A percentile compares a stretch with the other conserved stretches of the same genome.
These are phyloP conservation scores for Pyricularia sp. DNA, from an alignment of 2,329 filamentous ascomycete genomes.

Conservation along the genomic window DNA sequence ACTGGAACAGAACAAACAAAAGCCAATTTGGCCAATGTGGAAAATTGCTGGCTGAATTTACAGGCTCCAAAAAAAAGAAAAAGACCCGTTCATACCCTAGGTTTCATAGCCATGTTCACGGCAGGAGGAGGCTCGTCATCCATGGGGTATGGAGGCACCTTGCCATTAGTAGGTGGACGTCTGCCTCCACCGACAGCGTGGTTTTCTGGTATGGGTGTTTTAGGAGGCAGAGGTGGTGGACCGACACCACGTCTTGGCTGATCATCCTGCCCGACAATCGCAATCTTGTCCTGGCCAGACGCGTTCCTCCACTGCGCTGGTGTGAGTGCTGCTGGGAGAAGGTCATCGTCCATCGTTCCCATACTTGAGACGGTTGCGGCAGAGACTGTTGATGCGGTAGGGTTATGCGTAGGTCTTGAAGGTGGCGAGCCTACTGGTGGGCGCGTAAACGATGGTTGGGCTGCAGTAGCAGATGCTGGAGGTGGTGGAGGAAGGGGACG, in stretches of 20 bases:
- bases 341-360: constrained; percentile 23
- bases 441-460: constrained; percentile 19
- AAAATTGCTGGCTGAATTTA: not conserved
- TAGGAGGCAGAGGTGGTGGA: constrained; percentile 67
- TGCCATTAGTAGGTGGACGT: constrained; percentile 14
- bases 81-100: constrained; percentile 21
- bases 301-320: constrained; percentile 48
- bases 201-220: constrained; percentile 57
- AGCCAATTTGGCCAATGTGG: not conserved
- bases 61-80: not conserved
- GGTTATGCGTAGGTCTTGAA: constrained; percentile 14
- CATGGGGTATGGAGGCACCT: constrained; percentile 64
- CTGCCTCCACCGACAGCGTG: constrained; percentile 24
- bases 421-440: constrained; percentile 18
- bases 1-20: not conserved
- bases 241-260: constrained; percentile 32
- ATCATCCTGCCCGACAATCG: constrained; percentile 52
- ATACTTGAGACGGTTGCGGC: constrained; percentile 9
- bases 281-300: constrained; percentile 59
- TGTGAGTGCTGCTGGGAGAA: constrained; percentile 47
- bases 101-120: constrained; percentile 81
- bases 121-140: constrained; percentile 71
- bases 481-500: constrained; percentile 19
- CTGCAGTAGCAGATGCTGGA: constrained; percentile 18
- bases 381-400: not conserved